Conservation (phyloP, 2,329 filamentous ascomycete species). For the Diplocarpon rosae region DNA sequence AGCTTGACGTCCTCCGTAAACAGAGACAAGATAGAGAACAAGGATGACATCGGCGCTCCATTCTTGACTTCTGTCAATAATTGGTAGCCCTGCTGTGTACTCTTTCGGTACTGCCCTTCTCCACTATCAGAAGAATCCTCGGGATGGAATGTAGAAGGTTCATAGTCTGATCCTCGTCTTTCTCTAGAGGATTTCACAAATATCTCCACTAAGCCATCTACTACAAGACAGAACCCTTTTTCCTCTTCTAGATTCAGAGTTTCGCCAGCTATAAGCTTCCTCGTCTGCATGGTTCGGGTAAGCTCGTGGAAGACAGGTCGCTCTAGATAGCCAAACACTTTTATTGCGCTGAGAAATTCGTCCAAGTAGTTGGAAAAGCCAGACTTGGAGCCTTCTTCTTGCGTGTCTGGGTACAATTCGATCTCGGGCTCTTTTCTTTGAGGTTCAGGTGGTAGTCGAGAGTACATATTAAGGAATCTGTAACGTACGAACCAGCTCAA, state of each 20-base stretch:
- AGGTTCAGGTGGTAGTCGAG: slow-evolving; percentile 82
- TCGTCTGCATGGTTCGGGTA: slow-evolving; percentile 94
- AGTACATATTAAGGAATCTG: slow-evolving; percentile 94
- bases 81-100: slow-evolving; percentile 77
- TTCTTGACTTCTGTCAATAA: slow-evolving; percentile 95
- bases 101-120: slow-evolving; percentile 50
- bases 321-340: slow-evolving; percentile 96
- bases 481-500: slow-evolving; percentile 92
- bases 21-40: slow-evolving; percentile 93
- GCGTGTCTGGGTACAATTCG: slow-evolving; percentile 86
- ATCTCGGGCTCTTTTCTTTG: slow-evolving; percentile 93
- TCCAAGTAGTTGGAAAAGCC: slow-evolving; percentile 94
- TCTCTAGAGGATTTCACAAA: slow-evolving; percentile 82
- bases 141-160: slow-evolving; percentile 30
- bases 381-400: slow-evolving; percentile 81
- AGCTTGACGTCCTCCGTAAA: slow-evolving; percentile 93
- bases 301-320: slow-evolving; percentile 95
- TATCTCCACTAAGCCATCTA: slow-evolving; percentile 92
- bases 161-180: slow-evolving; percentile 32
- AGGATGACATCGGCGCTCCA: slow-evolving; percentile 92
- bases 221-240: slow-evolving; percentile 94
- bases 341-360: slow-evolving; percentile 96
- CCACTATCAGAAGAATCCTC: slow-evolving; percentile 49
- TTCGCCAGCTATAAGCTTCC: slow-evolving; percentile 91
- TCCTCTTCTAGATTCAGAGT: slow-evolving; percentile 93